phyloP scores from a whole-genome alignment of 257 asterid genomes.

The Solanum virginianum region DNA sequence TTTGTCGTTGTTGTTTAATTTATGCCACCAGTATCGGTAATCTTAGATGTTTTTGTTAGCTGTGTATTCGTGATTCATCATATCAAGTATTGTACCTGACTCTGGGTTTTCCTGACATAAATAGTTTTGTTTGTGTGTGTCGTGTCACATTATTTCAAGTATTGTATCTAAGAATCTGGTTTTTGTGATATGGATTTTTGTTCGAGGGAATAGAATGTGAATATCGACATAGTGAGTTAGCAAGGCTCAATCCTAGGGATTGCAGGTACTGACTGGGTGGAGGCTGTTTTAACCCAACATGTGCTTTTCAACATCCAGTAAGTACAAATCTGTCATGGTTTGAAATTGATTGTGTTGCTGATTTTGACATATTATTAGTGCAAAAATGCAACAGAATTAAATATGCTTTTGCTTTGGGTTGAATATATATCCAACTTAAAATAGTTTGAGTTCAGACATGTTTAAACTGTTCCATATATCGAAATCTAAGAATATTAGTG shows the following conservation, averaged over 20 bases:
- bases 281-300: conserved; percentile 23
- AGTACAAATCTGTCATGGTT: neutral
- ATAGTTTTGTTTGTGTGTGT: neutral
- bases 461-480: neutral
- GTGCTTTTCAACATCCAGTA: conserved; percentile 42
- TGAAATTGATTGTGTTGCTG: neutral
- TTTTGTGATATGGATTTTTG: neutral
- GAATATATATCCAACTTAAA: neutral
- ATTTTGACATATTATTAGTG: neutral
- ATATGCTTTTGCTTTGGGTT: neutral
- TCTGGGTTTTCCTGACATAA: neutral
- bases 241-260: conserved; percentile 38
- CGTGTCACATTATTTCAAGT: neutral
- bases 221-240: conserved; percentile 31
- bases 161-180: neutral
- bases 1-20: neutral
- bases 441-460: neutral
- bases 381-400: neutral
- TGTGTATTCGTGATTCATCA: neutral
- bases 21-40: neutral
- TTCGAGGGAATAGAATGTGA: conserved; percentile 31
- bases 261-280: conserved; percentile 31
- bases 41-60: neutral
- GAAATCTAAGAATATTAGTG: neutral
- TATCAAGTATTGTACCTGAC: neutral